A percentile compares a stretch with the other conserved stretches of the same genome.
Evolutionary conservation across 495 filamentous ascomycete genomes (phyloP).

Genomic region (Neurospora tetraspora): DNA sequence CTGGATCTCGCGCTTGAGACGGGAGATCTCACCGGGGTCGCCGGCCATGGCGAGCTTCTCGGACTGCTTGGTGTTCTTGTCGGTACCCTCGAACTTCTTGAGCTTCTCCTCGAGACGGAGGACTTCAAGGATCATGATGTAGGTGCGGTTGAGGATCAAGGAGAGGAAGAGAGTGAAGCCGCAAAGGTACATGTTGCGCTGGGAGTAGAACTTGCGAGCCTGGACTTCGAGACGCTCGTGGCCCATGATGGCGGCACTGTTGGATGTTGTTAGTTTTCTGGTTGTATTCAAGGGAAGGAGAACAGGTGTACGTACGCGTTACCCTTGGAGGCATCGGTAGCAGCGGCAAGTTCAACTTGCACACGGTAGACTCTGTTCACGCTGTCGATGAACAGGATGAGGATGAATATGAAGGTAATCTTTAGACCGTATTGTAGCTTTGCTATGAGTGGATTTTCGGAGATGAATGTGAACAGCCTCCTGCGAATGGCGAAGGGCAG

Average conservation of each 20-base stretch:
- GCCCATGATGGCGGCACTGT: conserved; percentile 59
- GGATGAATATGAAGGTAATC: conserved; percentile 97
- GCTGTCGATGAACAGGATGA: conserved; percentile 96
- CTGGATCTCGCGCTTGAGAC: conserved; percentile 59
- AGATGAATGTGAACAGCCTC: conserved; percentile 81
- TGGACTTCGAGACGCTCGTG: conserved; percentile 96
- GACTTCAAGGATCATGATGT: conserved; percentile 91
- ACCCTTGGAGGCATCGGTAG: conserved; percentile 34
- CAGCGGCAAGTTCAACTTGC: conserved; percentile 68
- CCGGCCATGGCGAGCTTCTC: conserved; percentile 65
- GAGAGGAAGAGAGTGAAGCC: conserved; percentile 99
- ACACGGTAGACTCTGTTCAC: conserved; percentile 98
- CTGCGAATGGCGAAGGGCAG: conserved; percentile 79
- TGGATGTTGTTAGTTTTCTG: conserved; percentile 13
- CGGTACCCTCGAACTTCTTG: conserved; percentile 74
- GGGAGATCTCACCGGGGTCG: conserved; percentile 46
- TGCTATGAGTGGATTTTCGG: conserved; percentile 61
- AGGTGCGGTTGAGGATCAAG: conserved; percentile 97
- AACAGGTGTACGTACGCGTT: conserved; percentile 16
- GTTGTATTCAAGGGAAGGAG: background rate
- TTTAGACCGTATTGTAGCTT: conserved; percentile 47
- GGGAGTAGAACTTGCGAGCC: conserved; percentile 98
- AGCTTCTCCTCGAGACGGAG: conserved; percentile 89
- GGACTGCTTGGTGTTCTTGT: conserved; percentile 63
- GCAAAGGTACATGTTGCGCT: conserved; percentile 99